These are phyloP conservation scores for Leptomonas pyrrhocoris DNA, from an alignment of 208 protist genomes.

Conservation along the genomic window DNA sequence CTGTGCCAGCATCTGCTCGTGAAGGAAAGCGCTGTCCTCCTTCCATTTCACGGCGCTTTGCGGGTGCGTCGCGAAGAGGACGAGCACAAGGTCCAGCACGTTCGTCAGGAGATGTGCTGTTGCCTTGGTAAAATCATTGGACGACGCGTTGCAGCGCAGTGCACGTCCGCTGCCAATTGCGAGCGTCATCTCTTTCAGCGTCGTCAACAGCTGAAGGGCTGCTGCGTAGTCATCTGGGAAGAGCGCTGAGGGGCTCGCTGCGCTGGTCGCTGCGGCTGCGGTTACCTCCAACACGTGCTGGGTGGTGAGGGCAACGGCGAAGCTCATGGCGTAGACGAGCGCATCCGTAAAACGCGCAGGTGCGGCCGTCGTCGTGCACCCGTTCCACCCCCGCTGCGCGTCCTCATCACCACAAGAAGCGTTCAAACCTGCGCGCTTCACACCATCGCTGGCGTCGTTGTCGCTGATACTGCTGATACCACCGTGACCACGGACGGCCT, in stretches of 20 bases:
- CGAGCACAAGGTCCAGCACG: constrained; percentile 22
- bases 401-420: not conserved
- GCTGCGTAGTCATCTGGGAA: constrained; percentile 3
- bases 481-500: constrained; percentile 24
- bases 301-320: constrained; percentile 52
- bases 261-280: not conserved
- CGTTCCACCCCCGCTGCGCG: not conserved
- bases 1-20: constrained; percentile 29
- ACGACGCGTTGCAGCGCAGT: constrained; percentile 34
- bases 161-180: constrained; percentile 29
- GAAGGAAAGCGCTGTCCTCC: not conserved
- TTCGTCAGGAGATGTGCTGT: constrained; percentile 48
- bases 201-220: constrained; percentile 35
- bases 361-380: not conserved
- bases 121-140: constrained; percentile 50
- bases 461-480: too few species aligned
- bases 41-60: not conserved
- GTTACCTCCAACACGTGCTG: constrained; percentile 50
- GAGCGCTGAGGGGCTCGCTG: not conserved
- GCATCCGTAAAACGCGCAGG: constrained; percentile 58
- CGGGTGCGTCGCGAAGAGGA: constrained; percentile 11
- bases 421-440: not conserved
- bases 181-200: constrained; percentile 40
- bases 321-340: constrained; percentile 81
- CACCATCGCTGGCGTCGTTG: not conserved